Evolutionary conservation across 2,329 filamentous ascomycete genomes (phyloP), one percentile per base, ranked within the genome.

Genomic region (Claviceps humidiphila): DNA sequence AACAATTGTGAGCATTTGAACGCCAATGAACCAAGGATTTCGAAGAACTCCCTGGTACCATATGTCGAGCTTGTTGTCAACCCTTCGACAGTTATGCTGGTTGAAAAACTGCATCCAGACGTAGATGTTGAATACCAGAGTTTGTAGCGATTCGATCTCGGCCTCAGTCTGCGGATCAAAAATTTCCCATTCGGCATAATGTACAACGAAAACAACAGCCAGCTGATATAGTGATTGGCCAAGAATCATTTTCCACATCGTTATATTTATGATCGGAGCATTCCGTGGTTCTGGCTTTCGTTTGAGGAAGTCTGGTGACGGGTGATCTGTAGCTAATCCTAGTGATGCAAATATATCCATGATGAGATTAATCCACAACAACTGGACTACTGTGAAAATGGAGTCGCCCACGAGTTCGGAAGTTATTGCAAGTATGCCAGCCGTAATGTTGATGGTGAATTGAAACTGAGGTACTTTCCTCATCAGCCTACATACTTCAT

Each of bases 21-120:
- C 85, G 4, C 71, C 73, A 38, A 86, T 73, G 69, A 93, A 93
- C 78, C 87, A 90, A 56, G 76, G 82, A 62, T 93, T 94, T 52
- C 75, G 76, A 17, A 78, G 71, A 45, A 91, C 78, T 26, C 85
- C 85, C 63, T 91, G 86, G 56, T 90, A 89, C 60, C 67, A 70
- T 52, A 93, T 84, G 62, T 93, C 90, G 67, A 90, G 81, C 55
- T 81, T 82, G 66, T 93, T 91, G 65, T 91, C 87, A 8, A 91
- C 79, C 13, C 87, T 80, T 40, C 87, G 83, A 66, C 87, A 89
- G 71, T 65, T 90, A 69, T 87, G 79, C 59, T 88, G 80, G 60
- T 93, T 91, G 74, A 91, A 91, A 57, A 93, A 87, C 58, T 91
- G 87, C 84, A 91, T 89, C 85, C 86, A 90, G 45, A 90, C 85